Conservation (phyloP, 2,329 filamentous ascomycete genomes). For the Fusarium xylarioides region DNA sequence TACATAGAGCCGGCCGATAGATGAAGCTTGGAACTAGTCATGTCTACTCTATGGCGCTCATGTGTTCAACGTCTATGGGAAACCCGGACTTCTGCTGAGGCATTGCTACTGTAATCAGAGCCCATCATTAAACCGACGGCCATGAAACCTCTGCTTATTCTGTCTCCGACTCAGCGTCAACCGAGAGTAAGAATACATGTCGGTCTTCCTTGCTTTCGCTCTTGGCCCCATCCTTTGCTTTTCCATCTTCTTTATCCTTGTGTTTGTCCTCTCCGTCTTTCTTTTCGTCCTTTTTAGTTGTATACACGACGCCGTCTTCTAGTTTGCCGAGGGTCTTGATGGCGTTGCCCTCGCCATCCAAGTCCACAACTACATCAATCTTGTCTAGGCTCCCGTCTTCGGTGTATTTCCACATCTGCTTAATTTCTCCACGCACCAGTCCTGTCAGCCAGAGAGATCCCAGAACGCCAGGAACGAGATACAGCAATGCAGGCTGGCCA, state of each 20-base stretch:
- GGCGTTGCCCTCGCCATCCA: conserved; percentile 59
- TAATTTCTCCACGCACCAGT: conserved; percentile 73
- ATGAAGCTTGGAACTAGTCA: background rate
- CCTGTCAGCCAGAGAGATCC: conserved; percentile 80
- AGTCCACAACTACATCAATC: conserved; percentile 63
- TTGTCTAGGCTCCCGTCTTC: conserved; percentile 72
- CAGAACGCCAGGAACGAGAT: conserved; percentile 88
- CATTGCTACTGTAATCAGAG: background rate
- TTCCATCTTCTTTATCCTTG: conserved; percentile 19
- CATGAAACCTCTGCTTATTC: conserved; percentile 12
- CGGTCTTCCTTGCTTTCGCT: conserved; percentile 37
- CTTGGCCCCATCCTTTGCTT: conserved; percentile 4
- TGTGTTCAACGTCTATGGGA: background rate
- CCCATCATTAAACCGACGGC: background rate
- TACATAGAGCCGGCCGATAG: background rate
- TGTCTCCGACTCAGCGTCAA: conserved; percentile 42
- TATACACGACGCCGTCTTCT: conserved; percentile 51
- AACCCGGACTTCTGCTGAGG: background rate
- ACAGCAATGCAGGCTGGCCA: conserved; percentile 89
- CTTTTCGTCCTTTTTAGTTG: conserved; percentile 44
- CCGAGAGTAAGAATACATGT: conserved; percentile 47
- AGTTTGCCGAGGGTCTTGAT: conserved; percentile 53
- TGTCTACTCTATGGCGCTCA: background rate
- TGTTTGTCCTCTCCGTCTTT: conserved; percentile 32
- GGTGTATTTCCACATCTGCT: conserved; percentile 81